Conservation (phyloP, 441 rosid species). For the Erysimum pusillum region DNA sequence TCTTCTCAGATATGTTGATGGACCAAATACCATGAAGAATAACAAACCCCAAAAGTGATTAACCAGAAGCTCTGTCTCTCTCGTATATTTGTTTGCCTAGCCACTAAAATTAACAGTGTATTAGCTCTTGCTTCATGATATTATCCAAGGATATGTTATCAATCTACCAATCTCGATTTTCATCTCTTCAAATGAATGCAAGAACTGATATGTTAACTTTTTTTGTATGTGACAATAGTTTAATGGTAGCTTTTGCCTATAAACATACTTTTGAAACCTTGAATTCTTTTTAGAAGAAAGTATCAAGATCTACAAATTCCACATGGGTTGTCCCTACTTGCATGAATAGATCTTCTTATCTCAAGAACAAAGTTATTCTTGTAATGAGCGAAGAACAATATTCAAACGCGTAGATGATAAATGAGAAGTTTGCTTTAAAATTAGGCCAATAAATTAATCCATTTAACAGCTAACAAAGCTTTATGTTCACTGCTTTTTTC, state of each 20-base stretch:
- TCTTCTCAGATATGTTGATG: slow-evolving; percentile 65
- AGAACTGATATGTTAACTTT: slow-evolving; percentile 10
- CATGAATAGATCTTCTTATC: slow-evolving; percentile 45
- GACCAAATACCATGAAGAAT: slow-evolving; percentile 36
- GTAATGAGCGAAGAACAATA: slow-evolving; percentile 12
- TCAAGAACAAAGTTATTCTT: slow-evolving; percentile 38
- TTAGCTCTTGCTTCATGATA: slow-evolving; percentile 18
- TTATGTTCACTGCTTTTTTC: slow-evolving; percentile 39
- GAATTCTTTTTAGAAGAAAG: slow-evolving; percentile 43
- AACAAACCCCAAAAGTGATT: slow-evolving; percentile 10
- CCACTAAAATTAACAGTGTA: slow-evolving; percentile 23
- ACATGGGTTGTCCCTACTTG: slow-evolving; percentile 64
- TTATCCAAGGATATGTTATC: slow-evolving; percentile 20
- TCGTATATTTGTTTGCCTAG: slow-evolving; percentile 28
- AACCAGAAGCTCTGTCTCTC: slow-evolving; percentile 10
- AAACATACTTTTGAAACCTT: slow-evolving; percentile 52
- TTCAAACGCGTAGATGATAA: slow-evolving; percentile 43
- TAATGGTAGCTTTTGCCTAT: slow-evolving; percentile 50
- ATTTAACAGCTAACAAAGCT: slow-evolving; percentile 45
- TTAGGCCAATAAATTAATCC: slow-evolving; percentile 34
- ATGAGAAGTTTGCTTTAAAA: slow-evolving; percentile 37
- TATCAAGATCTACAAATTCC: slow-evolving; percentile 48
- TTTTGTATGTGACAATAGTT: slow-evolving; percentile 30
- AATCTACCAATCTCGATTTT: slow-evolving; percentile 2
- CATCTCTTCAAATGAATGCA: slow-evolving; percentile 20